Base-by-base conservation (phyloP, 1,139 yeast genomes). In the Suhomyces bribrorum region DNA sequence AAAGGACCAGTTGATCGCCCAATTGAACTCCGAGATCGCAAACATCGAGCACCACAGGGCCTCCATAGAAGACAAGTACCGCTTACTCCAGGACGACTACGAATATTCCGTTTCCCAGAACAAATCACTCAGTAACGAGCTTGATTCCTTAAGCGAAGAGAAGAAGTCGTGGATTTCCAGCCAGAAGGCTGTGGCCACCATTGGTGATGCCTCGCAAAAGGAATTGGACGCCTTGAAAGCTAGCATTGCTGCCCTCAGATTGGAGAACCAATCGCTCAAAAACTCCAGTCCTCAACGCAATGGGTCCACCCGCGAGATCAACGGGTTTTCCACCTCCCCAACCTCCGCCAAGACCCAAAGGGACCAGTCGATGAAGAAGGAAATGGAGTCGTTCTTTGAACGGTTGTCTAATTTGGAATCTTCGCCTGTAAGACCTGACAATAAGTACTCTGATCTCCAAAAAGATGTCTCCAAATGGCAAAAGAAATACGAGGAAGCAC, bases 401-500 rank as follows among this genome's bases (percentile, higher is more conserved):
- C 63, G 59, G 45, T 55, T 64, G 35, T 54, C 54, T 32, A 49
- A 48, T 34, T 43, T 57, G 36, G 56, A 55, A 43, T 23, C 47
- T 47, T 3, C 60, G 54, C 46, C 52, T 45, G 16, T 32, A 5
- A 43, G 34, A 20, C 35, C 30, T 27, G 28, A 26, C 6, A 40
- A 38, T 12, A 38, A 43, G 14, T 40, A 37, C 50, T 41, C 48
- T 7, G 59, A 64, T 3, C 59, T 69, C 34, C 57, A 59, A 38
- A 50, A 51, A 30, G 71, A 69, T 37, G 57, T 65, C 11, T 44
- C 56, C 5, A 61, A 57, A 35, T 76, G 81, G 81, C 79, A 75
- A 56, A 57, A 57, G 41, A 73, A 63, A 44, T 76, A 63, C 46
- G 79, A 75, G 54, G 64, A 65, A 12, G 57, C 66, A 14, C 62